These are phyloP conservation scores for Cydonia oblonga DNA, from an alignment of 331 rosid genomes.

Conservation along the genomic window DNA sequence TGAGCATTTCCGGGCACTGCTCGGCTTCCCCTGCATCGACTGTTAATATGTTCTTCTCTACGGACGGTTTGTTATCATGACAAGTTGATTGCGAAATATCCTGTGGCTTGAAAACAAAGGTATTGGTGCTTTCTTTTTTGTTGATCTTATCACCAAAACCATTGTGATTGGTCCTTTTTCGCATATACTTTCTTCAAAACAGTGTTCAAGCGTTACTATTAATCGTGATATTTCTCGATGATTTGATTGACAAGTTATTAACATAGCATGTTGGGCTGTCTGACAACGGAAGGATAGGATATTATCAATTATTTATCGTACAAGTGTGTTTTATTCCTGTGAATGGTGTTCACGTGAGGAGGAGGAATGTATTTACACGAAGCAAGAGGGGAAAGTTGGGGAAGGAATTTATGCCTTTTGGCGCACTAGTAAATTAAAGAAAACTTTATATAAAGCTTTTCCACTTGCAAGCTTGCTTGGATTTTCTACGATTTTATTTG, in stretches of 20 bases:
- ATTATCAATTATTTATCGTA: background rate
- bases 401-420: constrained; percentile 21
- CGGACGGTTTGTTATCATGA: background rate
- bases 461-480: constrained; percentile 4
- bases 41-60: too few relatives aligned
- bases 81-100: background rate
- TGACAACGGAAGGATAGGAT: too few relatives aligned
- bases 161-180: background rate
- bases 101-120: too few relatives aligned
- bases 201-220: background rate
- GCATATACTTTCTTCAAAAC: background rate
- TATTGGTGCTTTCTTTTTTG: background rate
- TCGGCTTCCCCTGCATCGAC: background rate
- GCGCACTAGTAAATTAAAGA: constrained; percentile 25
- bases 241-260: background rate
- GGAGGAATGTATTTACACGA: too few relatives aligned
- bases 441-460: constrained; percentile 2
- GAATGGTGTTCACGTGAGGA: too few relatives aligned
- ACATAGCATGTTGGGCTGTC: background rate
- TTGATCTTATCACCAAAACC: background rate
- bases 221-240: background rate
- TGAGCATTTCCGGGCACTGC: background rate
- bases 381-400: background rate
- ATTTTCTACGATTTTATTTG: background rate
- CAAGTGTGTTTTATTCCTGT: background rate